Percentiles rank a stretch among this genome's conserved stretches.
These are phyloP conservation scores for Knufia petricola DNA, from an alignment of 2,329 filamentous ascomycete genomes.

Conservation along the genomic window DNA sequence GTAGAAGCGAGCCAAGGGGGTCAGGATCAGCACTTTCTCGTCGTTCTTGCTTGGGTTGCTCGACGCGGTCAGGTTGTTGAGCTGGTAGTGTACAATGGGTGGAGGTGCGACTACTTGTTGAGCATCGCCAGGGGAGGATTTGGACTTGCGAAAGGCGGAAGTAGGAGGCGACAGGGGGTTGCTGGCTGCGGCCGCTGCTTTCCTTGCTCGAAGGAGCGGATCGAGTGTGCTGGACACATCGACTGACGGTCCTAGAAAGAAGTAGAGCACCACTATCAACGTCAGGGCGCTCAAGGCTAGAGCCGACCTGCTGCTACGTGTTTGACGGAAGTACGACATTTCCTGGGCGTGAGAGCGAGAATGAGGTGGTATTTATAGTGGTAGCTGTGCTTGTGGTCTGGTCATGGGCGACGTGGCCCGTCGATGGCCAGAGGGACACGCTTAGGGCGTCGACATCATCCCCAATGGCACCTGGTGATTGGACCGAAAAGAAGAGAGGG, in stretches of 20 bases:
- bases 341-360: not conserved
- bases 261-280: constrained; percentile 18
- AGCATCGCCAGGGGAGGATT: constrained; percentile 28
- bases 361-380: not conserved
- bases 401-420: not conserved
- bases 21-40: constrained; percentile 83
- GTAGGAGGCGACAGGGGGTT: constrained; percentile 66
- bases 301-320: constrained; percentile 16
- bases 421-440: not conserved
- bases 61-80: constrained; percentile 88
- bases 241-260: constrained; percentile 16
- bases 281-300: constrained; percentile 14
- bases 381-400: not conserved
- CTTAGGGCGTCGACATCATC: not conserved
- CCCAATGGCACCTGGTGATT: not conserved
- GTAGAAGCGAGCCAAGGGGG: constrained; percentile 88
- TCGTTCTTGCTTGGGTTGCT: constrained; percentile 63
- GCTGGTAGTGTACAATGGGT: constrained; percentile 82
- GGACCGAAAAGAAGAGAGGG: not conserved
- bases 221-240: constrained; percentile 10
- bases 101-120: constrained; percentile 54
- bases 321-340: constrained; percentile 17
- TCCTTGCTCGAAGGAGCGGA: constrained; percentile 34
- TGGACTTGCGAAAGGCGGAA: constrained; percentile 61
- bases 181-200: constrained; percentile 49